A percentile compares a stretch with the other conserved stretches of the same genome.
Conservation (phyloP, 176 grass and related monocot species). For the Oryza nivara region DNA sequence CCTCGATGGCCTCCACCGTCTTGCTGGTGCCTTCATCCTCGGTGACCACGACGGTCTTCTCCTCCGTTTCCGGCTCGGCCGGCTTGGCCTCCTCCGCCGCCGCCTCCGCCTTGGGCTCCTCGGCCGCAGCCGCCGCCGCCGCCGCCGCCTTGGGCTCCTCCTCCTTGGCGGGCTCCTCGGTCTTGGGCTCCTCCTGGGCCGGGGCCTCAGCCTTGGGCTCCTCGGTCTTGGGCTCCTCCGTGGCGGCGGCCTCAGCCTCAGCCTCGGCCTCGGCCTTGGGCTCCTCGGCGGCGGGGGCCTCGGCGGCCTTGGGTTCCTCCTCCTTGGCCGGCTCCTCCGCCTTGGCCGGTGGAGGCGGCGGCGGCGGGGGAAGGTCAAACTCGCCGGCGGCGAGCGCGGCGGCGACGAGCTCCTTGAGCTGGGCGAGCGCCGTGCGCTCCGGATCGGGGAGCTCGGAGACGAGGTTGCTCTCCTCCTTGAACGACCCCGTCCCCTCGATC, state of each 20-base stretch:
- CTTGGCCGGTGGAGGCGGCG: constrained; percentile 14
- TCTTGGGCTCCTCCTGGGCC: no score
- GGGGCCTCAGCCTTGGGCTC: constrained; percentile 39
- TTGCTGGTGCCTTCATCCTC: constrained; percentile 23
- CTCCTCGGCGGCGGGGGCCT: background rate
- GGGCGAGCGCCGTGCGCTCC: constrained; percentile 57
- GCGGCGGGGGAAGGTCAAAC: constrained; percentile 44
- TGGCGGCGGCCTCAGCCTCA: background rate
- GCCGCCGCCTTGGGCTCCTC: constrained; percentile 32
- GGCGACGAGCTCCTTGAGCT: constrained; percentile 68
- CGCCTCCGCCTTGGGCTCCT: constrained; percentile 37
- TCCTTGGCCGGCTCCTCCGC: constrained; percentile 6
- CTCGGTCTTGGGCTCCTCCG: constrained; percentile 29
- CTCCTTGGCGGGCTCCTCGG: constrained; percentile 23
- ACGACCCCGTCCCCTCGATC: constrained; percentile 48
- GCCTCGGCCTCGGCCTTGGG: constrained; percentile 8
- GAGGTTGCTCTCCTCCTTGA: constrained; percentile 69
- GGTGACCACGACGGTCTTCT: constrained; percentile 26
- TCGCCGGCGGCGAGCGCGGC: constrained; percentile 60
- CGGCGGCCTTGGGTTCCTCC: constrained; percentile 13
- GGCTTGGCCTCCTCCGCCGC: constrained; percentile 39
- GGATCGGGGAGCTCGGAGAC: constrained; percentile 58
- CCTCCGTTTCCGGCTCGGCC: constrained; percentile 21
- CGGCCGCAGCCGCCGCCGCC: background rate
- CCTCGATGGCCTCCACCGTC: constrained; percentile 39